Conservation (phyloP, 1,284 basidiomycete species). For the Takashimella koratensis region DNA sequence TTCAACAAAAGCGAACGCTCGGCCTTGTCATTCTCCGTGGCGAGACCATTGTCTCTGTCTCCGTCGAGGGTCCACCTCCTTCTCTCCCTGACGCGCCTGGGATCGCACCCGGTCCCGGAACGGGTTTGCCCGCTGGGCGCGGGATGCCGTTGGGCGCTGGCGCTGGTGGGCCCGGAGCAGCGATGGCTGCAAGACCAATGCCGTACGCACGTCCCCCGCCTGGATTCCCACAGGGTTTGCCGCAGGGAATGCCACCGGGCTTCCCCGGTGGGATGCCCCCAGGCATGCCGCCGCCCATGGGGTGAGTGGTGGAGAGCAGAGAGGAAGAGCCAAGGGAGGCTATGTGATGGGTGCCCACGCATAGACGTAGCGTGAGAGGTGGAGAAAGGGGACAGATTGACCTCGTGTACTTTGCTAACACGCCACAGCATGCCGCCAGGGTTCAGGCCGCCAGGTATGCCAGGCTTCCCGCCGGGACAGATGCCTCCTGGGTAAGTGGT, state of each 20-base stretch:
- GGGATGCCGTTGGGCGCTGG: slow-evolving; percentile 95
- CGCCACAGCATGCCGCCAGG: slow-evolving; percentile 59
- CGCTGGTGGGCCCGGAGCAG: slow-evolving; percentile 51
- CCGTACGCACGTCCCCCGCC: slow-evolving; percentile 61
- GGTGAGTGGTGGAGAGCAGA: slow-evolving; percentile 16
- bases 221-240: slow-evolving; percentile 57
- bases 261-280: slow-evolving; percentile 41
- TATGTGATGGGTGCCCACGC: slow-evolving; percentile 10
- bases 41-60: slow-evolving; percentile 92
- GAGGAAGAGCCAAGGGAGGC: slow-evolving; percentile 4
- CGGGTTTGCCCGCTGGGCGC: slow-evolving; percentile 91
- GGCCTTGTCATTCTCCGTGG: slow-evolving; percentile 95
- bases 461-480: slow-evolving; percentile 63
- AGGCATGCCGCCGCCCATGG: slow-evolving; percentile 37
- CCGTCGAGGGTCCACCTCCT: slow-evolving; percentile 96
- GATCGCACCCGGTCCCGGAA: slow-evolving; percentile 71
- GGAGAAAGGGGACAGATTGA: background rate
- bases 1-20: slow-evolving; percentile 93
- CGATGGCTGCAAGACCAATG: slow-evolving; percentile 75
- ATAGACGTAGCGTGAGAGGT: slow-evolving; percentile 21
- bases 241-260: slow-evolving; percentile 50
- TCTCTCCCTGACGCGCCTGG: slow-evolving; percentile 73
- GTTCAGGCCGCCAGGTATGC: slow-evolving; percentile 77
- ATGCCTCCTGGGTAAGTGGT: slow-evolving; percentile 72
- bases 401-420: background rate